These are phyloP conservation scores for Hericium alpestre DNA, from an alignment of 768 basidiomycete species.

Conservation along the genomic window DNA sequence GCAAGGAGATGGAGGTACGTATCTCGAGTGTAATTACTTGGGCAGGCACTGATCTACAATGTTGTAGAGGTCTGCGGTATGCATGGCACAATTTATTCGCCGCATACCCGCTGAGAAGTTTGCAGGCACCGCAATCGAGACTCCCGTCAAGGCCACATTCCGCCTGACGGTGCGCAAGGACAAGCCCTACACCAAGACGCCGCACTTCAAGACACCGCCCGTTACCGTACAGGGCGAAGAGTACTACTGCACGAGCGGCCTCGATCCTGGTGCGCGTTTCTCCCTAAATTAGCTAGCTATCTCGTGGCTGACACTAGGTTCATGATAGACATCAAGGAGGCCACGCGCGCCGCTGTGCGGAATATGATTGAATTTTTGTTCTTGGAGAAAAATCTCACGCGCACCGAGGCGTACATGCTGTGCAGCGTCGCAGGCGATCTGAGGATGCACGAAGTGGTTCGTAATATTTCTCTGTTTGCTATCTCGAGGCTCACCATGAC, in stretches of 20 bases:
- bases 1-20: constrained; percentile 55
- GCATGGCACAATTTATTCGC: background rate
- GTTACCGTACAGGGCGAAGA: constrained; percentile 17
- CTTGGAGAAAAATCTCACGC: constrained; percentile 30
- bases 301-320: background rate
- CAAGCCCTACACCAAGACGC: constrained; percentile 45
- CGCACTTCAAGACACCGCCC: constrained; percentile 36
- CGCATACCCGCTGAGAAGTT: background rate
- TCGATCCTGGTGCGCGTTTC: constrained; percentile 29
- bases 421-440: constrained; percentile 53
- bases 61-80: constrained; percentile 46
- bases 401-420: constrained; percentile 49
- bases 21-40: background rate
- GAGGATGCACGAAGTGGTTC: constrained; percentile 52
- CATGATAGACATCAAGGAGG: constrained; percentile 36
- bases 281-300: background rate
- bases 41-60: background rate
- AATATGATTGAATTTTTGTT: constrained; percentile 45
- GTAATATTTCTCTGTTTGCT: constrained; percentile 1
- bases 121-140: constrained; percentile 53
- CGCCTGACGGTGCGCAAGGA: constrained; percentile 49
- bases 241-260: constrained; percentile 50
- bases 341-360: constrained; percentile 44
- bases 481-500: background rate
- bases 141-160: constrained; percentile 44